Conservation (phyloP, 1,139 yeast species). For the Saccharomycopsis crataegensis region DNA sequence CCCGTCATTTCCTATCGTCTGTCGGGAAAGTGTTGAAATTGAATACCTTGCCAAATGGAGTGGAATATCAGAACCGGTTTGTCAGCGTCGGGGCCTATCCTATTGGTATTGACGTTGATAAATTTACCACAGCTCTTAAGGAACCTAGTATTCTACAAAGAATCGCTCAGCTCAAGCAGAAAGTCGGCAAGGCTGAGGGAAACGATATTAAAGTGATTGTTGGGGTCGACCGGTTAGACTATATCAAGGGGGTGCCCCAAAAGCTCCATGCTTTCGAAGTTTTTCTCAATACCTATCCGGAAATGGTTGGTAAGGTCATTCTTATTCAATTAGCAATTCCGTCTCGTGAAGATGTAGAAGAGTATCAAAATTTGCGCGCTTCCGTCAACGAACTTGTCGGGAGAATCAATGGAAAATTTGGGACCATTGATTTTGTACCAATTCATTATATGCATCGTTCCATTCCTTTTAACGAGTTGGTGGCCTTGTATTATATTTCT, state of each 20-base stretch:
- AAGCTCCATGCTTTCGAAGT: constrained; percentile 93
- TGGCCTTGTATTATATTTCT: constrained; percentile 74
- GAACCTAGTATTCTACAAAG: constrained; percentile 57
- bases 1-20: constrained; percentile 91
- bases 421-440: constrained; percentile 96
- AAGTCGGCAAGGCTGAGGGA: constrained; percentile 37
- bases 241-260: constrained; percentile 96
- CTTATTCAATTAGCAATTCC: constrained; percentile 97
- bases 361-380: constrained; percentile 87
- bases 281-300: constrained; percentile 87
- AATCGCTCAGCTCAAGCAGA: constrained; percentile 51
- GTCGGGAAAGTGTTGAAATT: constrained; percentile 82
- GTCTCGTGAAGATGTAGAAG: constrained; percentile 96
- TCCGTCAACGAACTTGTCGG: constrained; percentile 96
- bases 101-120: constrained; percentile 93
- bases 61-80: constrained; percentile 65
- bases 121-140: constrained; percentile 73
- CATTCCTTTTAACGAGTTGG: constrained; percentile 83
- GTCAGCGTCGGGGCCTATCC: constrained; percentile 96
- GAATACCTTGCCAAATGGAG: constrained; percentile 86
- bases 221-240: constrained; percentile 93
- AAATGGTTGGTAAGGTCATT: constrained; percentile 96
- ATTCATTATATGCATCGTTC: constrained; percentile 94
- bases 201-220: constrained; percentile 78
- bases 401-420: constrained; percentile 90